phyloP scores from a whole-genome alignment of 495 filamentous ascomycete genomes.

The Penicillium subrubescens region DNA sequence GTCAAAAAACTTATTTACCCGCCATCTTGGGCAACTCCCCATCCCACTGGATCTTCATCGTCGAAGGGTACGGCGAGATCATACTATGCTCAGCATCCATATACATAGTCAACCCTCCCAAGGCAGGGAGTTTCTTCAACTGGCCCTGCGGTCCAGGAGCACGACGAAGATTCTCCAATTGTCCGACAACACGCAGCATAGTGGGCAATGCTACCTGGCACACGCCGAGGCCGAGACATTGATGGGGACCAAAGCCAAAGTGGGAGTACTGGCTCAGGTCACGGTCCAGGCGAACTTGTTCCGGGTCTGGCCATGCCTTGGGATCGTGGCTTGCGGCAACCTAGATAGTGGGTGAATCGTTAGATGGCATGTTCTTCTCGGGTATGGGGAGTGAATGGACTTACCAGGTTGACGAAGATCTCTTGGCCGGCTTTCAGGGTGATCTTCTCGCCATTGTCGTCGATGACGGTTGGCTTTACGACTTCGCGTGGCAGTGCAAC shows the following conservation, averaged over 20 bases:
- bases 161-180: conserved; percentile 58
- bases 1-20: not conserved
- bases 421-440: conserved; percentile 48
- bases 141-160: conserved; percentile 66
- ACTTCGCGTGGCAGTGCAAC: conserved; percentile 55
- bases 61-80: conserved; percentile 71
- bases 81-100: conserved; percentile 70
- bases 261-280: conserved; percentile 65
- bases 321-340: conserved; percentile 58
- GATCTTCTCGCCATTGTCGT: conserved; percentile 45
- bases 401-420: conserved; percentile 53
- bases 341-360: conserved; percentile 18
- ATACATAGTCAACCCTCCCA: conserved; percentile 63
- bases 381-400: not conserved
- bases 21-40: conserved; percentile 35
- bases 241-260: conserved; percentile 61
- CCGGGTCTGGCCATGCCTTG: conserved; percentile 64
- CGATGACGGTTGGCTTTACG: conserved; percentile 40
- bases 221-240: conserved; percentile 58
- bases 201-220: conserved; percentile 61
- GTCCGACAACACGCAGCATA: conserved; percentile 59
- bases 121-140: conserved; percentile 62
- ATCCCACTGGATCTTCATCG: conserved; percentile 57
- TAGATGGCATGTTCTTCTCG: not conserved
- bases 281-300: conserved; percentile 62